Base-by-base conservation (phyloP, 495 filamentous ascomycete species). In the Chaetomium tenue region DNA sequence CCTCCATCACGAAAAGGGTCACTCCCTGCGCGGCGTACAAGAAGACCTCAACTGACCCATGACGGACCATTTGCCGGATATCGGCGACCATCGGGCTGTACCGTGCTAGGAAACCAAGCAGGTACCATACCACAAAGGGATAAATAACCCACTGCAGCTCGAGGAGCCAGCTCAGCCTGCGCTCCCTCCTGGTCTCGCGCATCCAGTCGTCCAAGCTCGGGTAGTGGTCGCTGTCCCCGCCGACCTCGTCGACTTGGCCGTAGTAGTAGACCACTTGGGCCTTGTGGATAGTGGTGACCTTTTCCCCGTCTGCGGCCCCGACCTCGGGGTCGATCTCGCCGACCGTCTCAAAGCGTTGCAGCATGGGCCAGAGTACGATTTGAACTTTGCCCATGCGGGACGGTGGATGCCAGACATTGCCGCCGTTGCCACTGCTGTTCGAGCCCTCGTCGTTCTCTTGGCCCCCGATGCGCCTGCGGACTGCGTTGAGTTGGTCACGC, bases 321-420 rank as follows among this genome's bases (percentile, higher is more conserved):
- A 42, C n/a, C 30, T 54, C 57, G 8, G 59, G 54, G 47, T 67
- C 64, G 23, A 72, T 66, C 54, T 61, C n/a, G 40, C 71, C 69
- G 28, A 63, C 52, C 7, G 75, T 64, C 13, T 26, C 51, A 61
- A 72, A 78, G 22, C 78, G 72, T 54, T 74, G 72, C 33, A 79
- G 50, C 58, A 68, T 64, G 39, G 78, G 78, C 71, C 75, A 77
- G 22, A 77, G 67, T 53, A 71, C 65, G 48, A 77, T 72, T 65
- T 78, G 77, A 42, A 79, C 73, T 66, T 75, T 80, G 54, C 70
- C 77, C 5, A 77, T 64, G 39, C 77, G 77, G 0, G 67, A 66
- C 0, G 73, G 70, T n/a, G 63, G 61, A 57, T 64, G 6, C 37
- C 37, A 54, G 18, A 18, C 8, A 25, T 44, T 3, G 6, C n/a